Conservation (phyloP, 441 rosid species). For the Aleurites moluccanus region DNA sequence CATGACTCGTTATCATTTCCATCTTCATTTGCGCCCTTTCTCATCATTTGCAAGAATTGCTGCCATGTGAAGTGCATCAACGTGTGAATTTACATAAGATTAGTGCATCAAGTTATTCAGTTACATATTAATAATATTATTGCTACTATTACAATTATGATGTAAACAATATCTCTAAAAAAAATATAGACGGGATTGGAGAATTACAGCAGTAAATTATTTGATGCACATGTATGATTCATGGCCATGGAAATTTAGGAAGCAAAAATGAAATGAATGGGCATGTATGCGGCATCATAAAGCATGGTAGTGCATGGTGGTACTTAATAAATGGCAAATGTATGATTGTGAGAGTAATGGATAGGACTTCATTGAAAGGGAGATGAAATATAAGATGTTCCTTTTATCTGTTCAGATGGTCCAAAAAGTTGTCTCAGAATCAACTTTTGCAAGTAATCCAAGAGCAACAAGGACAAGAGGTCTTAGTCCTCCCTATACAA, state of each 20-base stretch:
- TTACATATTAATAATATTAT: too few species aligned
- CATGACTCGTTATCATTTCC: constrained; percentile 34
- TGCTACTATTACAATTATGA: too few species aligned
- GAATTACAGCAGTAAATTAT: too few species aligned
- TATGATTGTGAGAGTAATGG: constrained; percentile 23
- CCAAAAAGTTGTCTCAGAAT: constrained; percentile 19
- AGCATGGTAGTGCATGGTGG: constrained; percentile 40
- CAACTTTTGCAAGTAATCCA: neutral
- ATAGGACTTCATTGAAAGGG: constrained; percentile 22
- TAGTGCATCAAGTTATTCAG: too few species aligned
- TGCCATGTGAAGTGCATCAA: constrained; percentile 47
- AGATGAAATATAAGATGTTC: constrained; percentile 29
- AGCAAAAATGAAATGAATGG: neutral
- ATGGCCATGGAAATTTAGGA: neutral
- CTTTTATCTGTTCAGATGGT: constrained; percentile 27
- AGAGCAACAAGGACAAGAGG: constrained; percentile 1
- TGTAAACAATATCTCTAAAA: too few species aligned
- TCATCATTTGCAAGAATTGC: constrained; percentile 50
- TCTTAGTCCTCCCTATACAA: neutral
- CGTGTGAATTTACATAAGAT: neutral
- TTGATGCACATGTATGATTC: neutral
- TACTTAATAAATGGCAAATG: constrained; percentile 23
- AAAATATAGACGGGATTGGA: too few species aligned
- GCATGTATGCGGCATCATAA: constrained; percentile 36
- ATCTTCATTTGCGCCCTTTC: constrained; percentile 36